These are phyloP conservation scores for Westerdykella aurantiaca DNA, from an alignment of 2,329 filamentous ascomycete species.

Conservation along the genomic window DNA sequence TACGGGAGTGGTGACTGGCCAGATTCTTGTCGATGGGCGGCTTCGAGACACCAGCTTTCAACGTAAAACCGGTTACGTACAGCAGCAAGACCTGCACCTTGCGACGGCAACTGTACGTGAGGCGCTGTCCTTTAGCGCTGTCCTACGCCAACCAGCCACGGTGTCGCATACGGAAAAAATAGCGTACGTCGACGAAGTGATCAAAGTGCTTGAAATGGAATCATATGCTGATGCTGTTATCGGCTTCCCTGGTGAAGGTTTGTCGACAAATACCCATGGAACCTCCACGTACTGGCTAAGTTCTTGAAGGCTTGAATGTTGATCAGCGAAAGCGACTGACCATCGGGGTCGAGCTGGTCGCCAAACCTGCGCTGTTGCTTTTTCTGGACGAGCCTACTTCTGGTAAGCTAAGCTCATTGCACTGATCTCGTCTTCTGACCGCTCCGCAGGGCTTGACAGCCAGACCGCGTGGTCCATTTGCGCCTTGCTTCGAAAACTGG, in stretches of 20 bases:
- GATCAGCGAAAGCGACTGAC: constrained; percentile 66
- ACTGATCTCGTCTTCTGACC: too few relatives aligned
- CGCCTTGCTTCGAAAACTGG: constrained; percentile 76
- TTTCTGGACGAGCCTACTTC: constrained; percentile 77
- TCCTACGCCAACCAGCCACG: constrained; percentile 69
- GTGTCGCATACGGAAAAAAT: constrained; percentile 66
- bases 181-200: constrained; percentile 79
- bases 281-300: too few relatives aligned
- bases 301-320: constrained; percentile 53
- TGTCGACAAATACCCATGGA: constrained; percentile 56
- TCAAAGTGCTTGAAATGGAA: constrained; percentile 80
- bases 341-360: constrained; percentile 83
- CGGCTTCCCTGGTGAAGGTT: constrained; percentile 75
- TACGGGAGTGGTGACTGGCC: constrained; percentile 75
- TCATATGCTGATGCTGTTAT: constrained; percentile 80
- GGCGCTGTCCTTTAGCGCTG: constrained; percentile 72
- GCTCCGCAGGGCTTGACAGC: constrained; percentile 81
- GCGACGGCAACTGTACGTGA: constrained; percentile 57
- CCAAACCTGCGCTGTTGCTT: constrained; percentile 75
- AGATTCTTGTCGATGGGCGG: constrained; percentile 66
- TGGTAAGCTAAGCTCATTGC: too few relatives aligned
- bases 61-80: constrained; percentile 58
- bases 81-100: constrained; percentile 57
- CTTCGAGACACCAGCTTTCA: constrained; percentile 72
- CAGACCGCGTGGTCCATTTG: constrained; percentile 89